Evolutionary conservation across 1,139 yeast genomes (phyloP).

Genomic region (Taphrina pruni): DNA sequence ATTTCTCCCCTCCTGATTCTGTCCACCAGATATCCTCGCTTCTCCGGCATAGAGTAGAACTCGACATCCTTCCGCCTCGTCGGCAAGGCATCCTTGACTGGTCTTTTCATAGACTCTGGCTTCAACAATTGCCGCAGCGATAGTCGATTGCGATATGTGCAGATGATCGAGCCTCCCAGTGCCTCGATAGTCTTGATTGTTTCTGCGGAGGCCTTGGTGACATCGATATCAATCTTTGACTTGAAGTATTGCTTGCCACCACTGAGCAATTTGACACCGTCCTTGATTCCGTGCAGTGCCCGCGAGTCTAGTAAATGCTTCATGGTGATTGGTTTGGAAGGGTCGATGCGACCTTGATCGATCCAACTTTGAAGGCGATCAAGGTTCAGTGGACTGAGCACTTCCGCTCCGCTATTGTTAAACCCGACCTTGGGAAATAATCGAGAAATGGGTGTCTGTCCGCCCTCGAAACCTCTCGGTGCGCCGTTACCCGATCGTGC

Average conservation of each 20-base stretch:
- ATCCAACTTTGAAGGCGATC: conserved; percentile 66
- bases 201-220: conserved; percentile 74
- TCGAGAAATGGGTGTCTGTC: conserved; percentile 92
- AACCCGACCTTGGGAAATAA: conserved; percentile 92
- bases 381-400: conserved; percentile 53
- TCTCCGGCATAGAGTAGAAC: conserved; percentile 72
- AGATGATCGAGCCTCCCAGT: conserved; percentile 73
- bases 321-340: conserved; percentile 71
- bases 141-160: conserved; percentile 62
- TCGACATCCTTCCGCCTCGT: conserved; percentile 78
- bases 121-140: conserved; percentile 74
- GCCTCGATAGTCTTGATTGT: conserved; percentile 77
- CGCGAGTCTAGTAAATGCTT: conserved; percentile 71
- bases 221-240: conserved; percentile 69
- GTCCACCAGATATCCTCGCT: conserved; percentile 72
- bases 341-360: conserved; percentile 56
- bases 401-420: conserved; percentile 58
- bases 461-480: conserved; percentile 97
- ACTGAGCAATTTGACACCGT: conserved; percentile 84
- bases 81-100: conserved; percentile 74
- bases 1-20: conserved; percentile 24
- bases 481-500: conserved; percentile 77
- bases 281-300: conserved; percentile 70
- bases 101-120: conserved; percentile 77
- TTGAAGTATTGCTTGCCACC: conserved; percentile 63